Evolutionary conservation across 1,139 yeast species (phyloP).

Genomic region (Blastobotrys arbuscula): DNA sequence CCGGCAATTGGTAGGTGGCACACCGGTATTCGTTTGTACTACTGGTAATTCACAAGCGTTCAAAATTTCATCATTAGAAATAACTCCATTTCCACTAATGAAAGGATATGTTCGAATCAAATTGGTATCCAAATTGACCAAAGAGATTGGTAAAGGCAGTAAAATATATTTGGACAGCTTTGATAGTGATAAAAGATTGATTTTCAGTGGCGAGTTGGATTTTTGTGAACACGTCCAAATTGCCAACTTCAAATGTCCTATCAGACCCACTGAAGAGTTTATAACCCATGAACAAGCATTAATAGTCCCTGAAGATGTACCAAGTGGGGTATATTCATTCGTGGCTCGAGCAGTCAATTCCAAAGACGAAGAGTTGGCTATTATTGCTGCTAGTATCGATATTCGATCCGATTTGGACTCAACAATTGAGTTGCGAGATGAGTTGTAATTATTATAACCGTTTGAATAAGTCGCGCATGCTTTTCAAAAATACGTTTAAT

Average conservation of each 20-base stretch:
- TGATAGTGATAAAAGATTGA: slow-evolving; percentile 15
- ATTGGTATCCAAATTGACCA: slow-evolving; percentile 22
- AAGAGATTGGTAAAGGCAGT: slow-evolving; percentile 23
- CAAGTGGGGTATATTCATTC: slow-evolving; percentile 27
- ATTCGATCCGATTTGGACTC: slow-evolving; percentile 16
- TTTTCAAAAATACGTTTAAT: slow-evolving; percentile 23
- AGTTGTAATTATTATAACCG: neutral
- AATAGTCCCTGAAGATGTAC: slow-evolving; percentile 28
- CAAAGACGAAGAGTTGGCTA: slow-evolving; percentile 17
- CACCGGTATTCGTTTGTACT: slow-evolving; percentile 6
- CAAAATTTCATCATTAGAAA: slow-evolving; percentile 11
- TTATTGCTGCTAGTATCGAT: slow-evolving; percentile 28
- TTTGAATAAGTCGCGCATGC: slow-evolving; percentile 22
- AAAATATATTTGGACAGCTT: slow-evolving; percentile 24
- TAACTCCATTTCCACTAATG: slow-evolving; percentile 27
- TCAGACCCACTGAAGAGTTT: slow-evolving; percentile 16
- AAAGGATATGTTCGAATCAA: slow-evolving; percentile 27
- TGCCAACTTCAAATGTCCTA: slow-evolving; percentile 29
- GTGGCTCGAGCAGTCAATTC: slow-evolving; percentile 25
- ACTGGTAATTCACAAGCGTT: neutral
- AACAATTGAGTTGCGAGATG: slow-evolving; percentile 4
- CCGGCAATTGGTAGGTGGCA: slow-evolving; percentile 3
- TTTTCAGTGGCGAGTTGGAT: slow-evolving; percentile 24
- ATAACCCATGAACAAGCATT: slow-evolving; percentile 21
- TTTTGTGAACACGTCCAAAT: slow-evolving; percentile 27